Evolutionary conservation across 2,329 filamentous ascomycete species (phyloP), one percentile per base, ranked within the genome.

Genomic region (Aspergillus hiratsukae): DNA sequence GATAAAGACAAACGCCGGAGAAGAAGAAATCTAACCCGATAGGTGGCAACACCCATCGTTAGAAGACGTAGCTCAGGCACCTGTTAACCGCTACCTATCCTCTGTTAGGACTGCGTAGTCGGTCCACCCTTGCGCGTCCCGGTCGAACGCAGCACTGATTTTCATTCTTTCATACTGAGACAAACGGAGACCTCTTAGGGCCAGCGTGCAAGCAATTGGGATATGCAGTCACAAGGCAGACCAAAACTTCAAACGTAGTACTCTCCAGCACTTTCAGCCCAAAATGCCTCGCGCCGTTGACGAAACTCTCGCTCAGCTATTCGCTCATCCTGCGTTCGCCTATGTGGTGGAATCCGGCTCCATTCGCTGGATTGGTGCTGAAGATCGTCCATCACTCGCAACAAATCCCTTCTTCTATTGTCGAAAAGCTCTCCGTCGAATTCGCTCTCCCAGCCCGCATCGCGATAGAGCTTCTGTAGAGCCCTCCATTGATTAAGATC

Each of bases 1-100:
- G 10, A 14, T 29, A 31, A 31, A 31, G 29, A 31, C 9, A 31
- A 31, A 11, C 29, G 31, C 45, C 54, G 43, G 23, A 52, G 54
- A 49, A 50, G 48, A 56, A 56, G 52, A 52, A 40, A 49, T 52
- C 54, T n/a, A n/a, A 56, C 49, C 49, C 27, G 8, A 28, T 5
- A 28, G 5, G 6, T 28, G 27, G 27, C 27, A 28, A 28, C 27
- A 28, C 8, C 5, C 27, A 28, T 28, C 4, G 27, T 28, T 7
- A 28, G 27, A 28, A 28, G 27, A 28, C 27, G 27, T 28, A 28
- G 27, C 27, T 28, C 27, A 28, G 8, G 27, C 27, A 28, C 27
- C 27, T 28, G 1, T 28, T 28, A 28, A n/a, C n/a, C n/a, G n/a
- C n/a, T n/a, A n/a, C n/a, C 27, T 7, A 7, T 28, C 27, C 8